Evolutionary conservation across 1,284 basidiomycete species (phyloP).

Genomic region (Termitomyces sp.): DNA sequence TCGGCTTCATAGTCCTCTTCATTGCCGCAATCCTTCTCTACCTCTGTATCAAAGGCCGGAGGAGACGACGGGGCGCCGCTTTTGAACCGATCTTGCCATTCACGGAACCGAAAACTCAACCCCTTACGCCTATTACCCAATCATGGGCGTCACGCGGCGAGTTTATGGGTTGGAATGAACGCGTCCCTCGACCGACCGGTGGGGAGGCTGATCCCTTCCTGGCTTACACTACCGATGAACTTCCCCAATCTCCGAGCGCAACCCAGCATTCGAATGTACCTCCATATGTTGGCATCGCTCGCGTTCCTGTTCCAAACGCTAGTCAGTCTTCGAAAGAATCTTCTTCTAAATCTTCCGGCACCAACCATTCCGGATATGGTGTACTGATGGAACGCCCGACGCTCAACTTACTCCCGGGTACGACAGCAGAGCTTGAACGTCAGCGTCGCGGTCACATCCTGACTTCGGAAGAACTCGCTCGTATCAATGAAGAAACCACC

Average conservation of each 20-base stretch:
- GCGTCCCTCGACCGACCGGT: slow-evolving; percentile 60
- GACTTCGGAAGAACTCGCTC: slow-evolving; percentile 31
- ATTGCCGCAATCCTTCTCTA: slow-evolving; percentile 44
- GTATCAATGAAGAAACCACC: slow-evolving; percentile 31
- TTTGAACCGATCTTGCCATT: background rate
- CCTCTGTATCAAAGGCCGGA: slow-evolving; percentile 45
- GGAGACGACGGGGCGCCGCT: slow-evolving; percentile 26
- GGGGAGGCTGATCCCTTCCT: slow-evolving; percentile 65
- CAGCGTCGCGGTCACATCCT: slow-evolving; percentile 28
- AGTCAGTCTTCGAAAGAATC: slow-evolving; percentile 21
- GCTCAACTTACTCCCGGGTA: slow-evolving; percentile 27
- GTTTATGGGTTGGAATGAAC: slow-evolving; percentile 46
- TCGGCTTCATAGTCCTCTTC: slow-evolving; percentile 53
- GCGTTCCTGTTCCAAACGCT: slow-evolving; percentile 21
- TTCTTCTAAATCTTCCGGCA: slow-evolving; percentile 27
- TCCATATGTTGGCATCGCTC: slow-evolving; percentile 23
- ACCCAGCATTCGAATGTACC: slow-evolving; percentile 19
- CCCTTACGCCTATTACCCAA: slow-evolving; percentile 23
- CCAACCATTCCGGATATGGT: slow-evolving; percentile 37
- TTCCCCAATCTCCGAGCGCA: slow-evolving; percentile 15
- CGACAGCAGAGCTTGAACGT: slow-evolving; percentile 23
- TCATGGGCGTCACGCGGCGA: slow-evolving; percentile 24
- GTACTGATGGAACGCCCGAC: slow-evolving; percentile 31
- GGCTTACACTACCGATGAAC: slow-evolving; percentile 28
- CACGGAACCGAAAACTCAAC: background rate